These are phyloP conservation scores for Epichloe gansuensis DNA, from an alignment of 2,329 filamentous ascomycete species.

Conservation along the genomic window DNA sequence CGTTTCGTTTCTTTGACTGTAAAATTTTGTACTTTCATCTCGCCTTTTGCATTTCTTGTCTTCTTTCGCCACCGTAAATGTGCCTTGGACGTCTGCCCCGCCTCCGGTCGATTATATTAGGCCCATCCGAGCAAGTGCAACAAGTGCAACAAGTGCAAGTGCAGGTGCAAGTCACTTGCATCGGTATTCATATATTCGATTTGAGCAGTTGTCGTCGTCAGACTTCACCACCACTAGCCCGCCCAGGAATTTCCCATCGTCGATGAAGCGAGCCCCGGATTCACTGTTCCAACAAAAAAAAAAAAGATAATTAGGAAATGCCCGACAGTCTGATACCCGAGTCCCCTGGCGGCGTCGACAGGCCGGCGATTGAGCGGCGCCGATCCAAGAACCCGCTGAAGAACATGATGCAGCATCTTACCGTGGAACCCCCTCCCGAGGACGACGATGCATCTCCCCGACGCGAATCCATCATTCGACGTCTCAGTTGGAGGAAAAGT, in stretches of 20 bases:
- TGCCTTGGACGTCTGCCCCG: background rate
- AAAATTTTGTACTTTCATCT: background rate
- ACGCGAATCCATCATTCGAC: conserved; percentile 22
- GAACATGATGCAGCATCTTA: conserved; percentile 26
- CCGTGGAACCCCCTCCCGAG: conserved; percentile 19
- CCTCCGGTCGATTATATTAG: too few relatives aligned
- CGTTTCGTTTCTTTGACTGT: background rate
- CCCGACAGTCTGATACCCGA: conserved; percentile 17
- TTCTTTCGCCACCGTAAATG: background rate
- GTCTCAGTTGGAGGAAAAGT: conserved; percentile 23
- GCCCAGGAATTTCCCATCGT: background rate
- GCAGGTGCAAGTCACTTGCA: too few relatives aligned
- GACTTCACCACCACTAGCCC: too few relatives aligned
- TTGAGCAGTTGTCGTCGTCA: too few relatives aligned
- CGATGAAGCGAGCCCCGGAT: background rate
- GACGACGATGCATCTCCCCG: conserved; percentile 16
- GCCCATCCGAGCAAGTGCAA: too few relatives aligned
- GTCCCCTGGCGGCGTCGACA: conserved; percentile 12
- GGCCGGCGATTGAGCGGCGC: conserved; percentile 17
- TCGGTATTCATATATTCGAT: too few relatives aligned
- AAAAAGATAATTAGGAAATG: conserved; percentile 9
- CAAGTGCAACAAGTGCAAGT: too few relatives aligned
- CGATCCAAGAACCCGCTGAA: conserved; percentile 23
- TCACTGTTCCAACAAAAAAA: background rate
- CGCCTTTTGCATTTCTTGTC: background rate